Base-by-base conservation (phyloP, 2,329 filamentous ascomycete genomes). In the Parasarocladium wereldwijsianum region DNA sequence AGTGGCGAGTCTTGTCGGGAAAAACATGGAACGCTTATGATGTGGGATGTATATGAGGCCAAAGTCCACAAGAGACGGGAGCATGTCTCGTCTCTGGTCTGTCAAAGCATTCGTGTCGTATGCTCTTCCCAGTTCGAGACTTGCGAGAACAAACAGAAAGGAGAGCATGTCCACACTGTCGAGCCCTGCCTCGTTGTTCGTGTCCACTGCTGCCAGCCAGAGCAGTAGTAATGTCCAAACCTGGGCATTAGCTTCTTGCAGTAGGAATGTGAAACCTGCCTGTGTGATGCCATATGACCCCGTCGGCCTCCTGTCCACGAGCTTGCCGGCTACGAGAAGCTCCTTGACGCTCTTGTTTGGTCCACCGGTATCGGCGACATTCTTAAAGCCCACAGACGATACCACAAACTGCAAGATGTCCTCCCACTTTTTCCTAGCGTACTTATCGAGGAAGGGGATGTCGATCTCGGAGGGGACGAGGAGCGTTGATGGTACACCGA, bases 381-480 rank as follows among this genome's bases (percentile, higher is more conserved):
- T 57, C 46, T 44, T 61, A 50, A 37, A 69, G 2, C 70, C 74
- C 7, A 80, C 76, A 36, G 72, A 78, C 34, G 78, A 81, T 13
- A 98, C 90, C 50, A 98, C 86, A 47, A 85, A 98, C 51, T 94
- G 90, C 27, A 98, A 55, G 17, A 98, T 93, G 16, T 84, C 80
- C 52, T 98, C 92, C 86, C 90, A 98, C 47, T 93, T 86, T 43
- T 70, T 71, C 32, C 82, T 72, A 5, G 90, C 85, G 54, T 87
- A 92, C 17, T 74, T 67, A 46, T 98, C 90, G 34, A 98, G 66
- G 41, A 80, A 83, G 2, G 67, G 46, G 8, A 85, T 54, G 35
- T 78, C 73, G 28, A 90, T 69, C 28, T 71, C 66, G 32, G 64
- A 58, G 23, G 72, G 66, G 19, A 72, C 62, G 4, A 71, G 62